Base-by-base conservation (phyloP, 2,329 filamentous ascomycete species). In the Talaromyces sp. region DNA sequence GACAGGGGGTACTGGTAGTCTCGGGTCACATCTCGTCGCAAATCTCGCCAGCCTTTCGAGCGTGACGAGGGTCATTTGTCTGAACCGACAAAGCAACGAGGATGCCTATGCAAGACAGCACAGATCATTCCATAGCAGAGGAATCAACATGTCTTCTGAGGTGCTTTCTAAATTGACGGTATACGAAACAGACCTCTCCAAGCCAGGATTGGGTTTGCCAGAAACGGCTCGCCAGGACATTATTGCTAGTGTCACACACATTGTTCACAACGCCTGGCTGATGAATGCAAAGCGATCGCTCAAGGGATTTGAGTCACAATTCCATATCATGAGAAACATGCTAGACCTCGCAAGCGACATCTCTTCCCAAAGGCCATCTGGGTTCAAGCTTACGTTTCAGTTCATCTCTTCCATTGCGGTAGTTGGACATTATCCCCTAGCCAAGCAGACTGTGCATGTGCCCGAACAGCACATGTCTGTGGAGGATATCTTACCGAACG, bases 311-410 rank as follows among this genome's bases (percentile, higher is more conserved):
- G 70, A 71, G 35, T 56, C 62, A 2, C 73, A 74, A 37, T 74
- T 78, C 45, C 75, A 78, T 2, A 79, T 81, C 3, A 78, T 87
- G 60, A 79, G 82, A 7, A 81, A 82, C 67, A 72, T 88, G 6
- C 75, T 83, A 5, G 72, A 82, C 41, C 72, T 86, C 2, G 81
- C 82, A 0, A 63, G 72, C 2, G 75, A 78, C 0, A 72, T 74
- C 8, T 71, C 75, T 68, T 1, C 61, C 73, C 1, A 14, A 27
- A 6, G 27, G 22, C 11, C 47, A 52, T 19, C 10, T 3, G 14
- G 37, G 70, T 0, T 43, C 70, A 0, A 43, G 16, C 41, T 43
- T 19, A 43, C 41, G 41, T 43, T 43, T 43, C 41, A 43, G 19
- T 43, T 43, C 41, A 43, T 43, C 8, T 43, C 41, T 43, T 43